Percentiles rank a stretch among this genome's conserved stretches.
Conservation (phyloP, 2,329 filamentous ascomycete species). For the Colletotrichum sojae region DNA sequence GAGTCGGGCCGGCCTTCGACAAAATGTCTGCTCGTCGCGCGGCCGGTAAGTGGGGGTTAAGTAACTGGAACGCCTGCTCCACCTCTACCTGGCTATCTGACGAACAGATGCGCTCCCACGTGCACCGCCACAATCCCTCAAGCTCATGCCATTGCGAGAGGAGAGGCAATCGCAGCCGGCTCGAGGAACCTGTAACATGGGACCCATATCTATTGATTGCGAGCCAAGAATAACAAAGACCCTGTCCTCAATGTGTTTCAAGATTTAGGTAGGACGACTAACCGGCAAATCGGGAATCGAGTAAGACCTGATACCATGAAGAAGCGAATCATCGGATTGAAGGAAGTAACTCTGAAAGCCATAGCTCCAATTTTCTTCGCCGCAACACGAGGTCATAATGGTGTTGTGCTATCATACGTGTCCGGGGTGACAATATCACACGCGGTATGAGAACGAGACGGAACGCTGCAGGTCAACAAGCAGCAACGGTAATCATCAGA, state of each 20-base stretch:
- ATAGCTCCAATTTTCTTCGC: neutral
- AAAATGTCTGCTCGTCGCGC: neutral
- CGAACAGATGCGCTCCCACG: too few relatives aligned
- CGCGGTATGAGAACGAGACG: neutral
- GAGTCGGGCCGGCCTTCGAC: neutral
- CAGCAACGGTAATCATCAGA: too few relatives aligned
- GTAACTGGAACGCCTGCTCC: too few relatives aligned
- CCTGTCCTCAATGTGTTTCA: neutral
- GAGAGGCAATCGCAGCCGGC: neutral
- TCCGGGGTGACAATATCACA: neutral
- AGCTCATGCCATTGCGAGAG: too few relatives aligned
- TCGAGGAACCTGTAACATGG: neutral
- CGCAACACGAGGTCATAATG: neutral
- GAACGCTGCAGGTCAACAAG: too few relatives aligned
- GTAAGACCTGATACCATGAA: too few relatives aligned
- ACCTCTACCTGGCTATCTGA: too few relatives aligned
- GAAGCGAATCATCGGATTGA: neutral
- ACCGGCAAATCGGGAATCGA: neutral
- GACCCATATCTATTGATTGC: neutral
- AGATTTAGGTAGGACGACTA: neutral
- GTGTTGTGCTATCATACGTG: neutral
- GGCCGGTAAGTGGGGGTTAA: too few relatives aligned
- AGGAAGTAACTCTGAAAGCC: neutral
- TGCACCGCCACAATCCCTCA: too few relatives aligned
- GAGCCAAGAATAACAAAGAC: neutral